Conservation (phyloP, 1,284 basidiomycete species). For the Irpex sp. region DNA sequence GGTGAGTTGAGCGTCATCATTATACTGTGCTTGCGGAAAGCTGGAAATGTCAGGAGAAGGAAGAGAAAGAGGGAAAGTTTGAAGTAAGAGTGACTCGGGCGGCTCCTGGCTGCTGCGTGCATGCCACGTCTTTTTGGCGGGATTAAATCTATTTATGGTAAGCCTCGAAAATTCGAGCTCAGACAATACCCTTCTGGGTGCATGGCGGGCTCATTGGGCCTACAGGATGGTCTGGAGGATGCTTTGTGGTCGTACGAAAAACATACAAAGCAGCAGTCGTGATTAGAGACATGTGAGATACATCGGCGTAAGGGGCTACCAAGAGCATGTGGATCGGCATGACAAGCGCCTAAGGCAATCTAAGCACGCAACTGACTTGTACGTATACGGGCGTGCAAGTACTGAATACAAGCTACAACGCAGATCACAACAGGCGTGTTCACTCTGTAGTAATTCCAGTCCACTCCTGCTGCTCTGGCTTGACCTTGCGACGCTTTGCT, state of each 20-base stretch:
- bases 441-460: conserved; percentile 15
- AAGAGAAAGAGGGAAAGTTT: background rate
- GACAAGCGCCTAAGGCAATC: too few species aligned
- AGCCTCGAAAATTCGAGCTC: background rate
- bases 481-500: conserved; percentile 24
- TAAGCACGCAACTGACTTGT: background rate
- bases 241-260: background rate
- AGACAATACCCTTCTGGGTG: background rate
- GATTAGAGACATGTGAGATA: background rate
- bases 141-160: background rate
- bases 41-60: background rate
- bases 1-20: conserved; percentile 15
- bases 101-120: too few species aligned
- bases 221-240: background rate
- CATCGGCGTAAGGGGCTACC: background rate
- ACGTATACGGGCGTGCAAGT: background rate
- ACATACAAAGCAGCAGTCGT: background rate
- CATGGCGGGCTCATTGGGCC: background rate
- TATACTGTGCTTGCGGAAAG: background rate
- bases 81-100: too few species aligned
- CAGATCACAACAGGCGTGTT: background rate
- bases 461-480: conserved; percentile 30
- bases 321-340: too few species aligned
- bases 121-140: background rate
- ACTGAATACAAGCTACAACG: background rate